Percentiles rank a stretch among this genome's conserved stretches.
Conservation (phyloP, 2,329 filamentous ascomycete species). For the Colletotrichum sansevieriae region DNA sequence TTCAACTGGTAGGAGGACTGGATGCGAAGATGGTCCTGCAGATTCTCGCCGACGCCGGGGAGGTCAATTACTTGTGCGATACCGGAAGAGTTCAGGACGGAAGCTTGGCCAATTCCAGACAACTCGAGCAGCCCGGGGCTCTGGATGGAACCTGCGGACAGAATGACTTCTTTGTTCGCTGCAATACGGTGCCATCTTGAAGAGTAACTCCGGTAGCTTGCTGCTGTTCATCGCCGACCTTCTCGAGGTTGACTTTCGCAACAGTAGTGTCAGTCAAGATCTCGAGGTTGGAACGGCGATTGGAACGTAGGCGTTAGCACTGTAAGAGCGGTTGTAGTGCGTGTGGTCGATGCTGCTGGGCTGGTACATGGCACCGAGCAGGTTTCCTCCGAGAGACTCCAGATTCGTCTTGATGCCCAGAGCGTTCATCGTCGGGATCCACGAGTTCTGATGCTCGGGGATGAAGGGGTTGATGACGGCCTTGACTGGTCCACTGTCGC, state of each 20-base stretch:
- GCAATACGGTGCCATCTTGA: conserved; percentile 44
- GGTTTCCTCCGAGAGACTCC: conserved; percentile 62
- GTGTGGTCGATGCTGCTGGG: conserved; percentile 62
- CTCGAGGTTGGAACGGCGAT: conserved; percentile 57
- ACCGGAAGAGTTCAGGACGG: conserved; percentile 59
- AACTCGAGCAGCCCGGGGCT: conserved; percentile 69
- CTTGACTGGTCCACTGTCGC: conserved; percentile 45
- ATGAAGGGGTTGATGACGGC: conserved; percentile 56
- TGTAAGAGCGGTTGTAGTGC: conserved; percentile 63
- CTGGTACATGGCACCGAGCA: conserved; percentile 63
- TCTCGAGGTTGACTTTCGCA: conserved; percentile 53
- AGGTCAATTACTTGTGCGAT: conserved; percentile 65
- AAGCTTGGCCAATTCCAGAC: conserved; percentile 65
- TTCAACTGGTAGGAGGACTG: conserved; percentile 52
- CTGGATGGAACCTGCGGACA: conserved; percentile 63
- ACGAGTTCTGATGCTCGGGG: conserved; percentile 57
- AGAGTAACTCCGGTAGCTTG: conserved; percentile 46
- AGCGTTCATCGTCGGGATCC: conserved; percentile 59
- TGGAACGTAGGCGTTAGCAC: conserved; percentile 57
- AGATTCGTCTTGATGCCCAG: conserved; percentile 57
- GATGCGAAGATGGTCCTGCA: conserved; percentile 53
- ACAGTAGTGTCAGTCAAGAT: conserved; percentile 53
- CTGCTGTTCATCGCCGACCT: conserved; percentile 30
- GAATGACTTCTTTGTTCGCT: conserved; percentile 50
- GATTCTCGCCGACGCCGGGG: conserved; percentile 65